Percentiles rank a stretch among this genome's conserved stretches.
These are phyloP conservation scores for Lachnellula hyalina DNA, from an alignment of 2,329 filamentous ascomycete species.

Conservation along the genomic window DNA sequence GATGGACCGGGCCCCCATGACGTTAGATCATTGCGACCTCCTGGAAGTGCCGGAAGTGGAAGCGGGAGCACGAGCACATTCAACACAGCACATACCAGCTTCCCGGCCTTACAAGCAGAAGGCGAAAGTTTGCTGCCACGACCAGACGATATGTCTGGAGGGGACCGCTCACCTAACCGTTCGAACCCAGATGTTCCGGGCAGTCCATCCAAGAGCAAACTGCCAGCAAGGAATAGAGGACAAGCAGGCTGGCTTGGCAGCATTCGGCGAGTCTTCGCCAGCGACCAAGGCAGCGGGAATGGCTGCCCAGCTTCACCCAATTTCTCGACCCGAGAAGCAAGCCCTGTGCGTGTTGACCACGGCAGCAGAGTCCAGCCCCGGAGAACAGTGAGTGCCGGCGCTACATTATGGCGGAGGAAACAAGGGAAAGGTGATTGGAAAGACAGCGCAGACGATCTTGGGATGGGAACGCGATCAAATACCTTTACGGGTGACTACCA, in stretches of 20 bases:
- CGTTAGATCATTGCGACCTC: conserved; percentile 5
- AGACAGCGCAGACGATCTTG: conserved; percentile 27
- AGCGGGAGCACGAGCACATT: conserved; percentile 17
- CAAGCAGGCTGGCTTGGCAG: conserved; percentile 57
- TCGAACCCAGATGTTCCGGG: conserved; percentile 33
- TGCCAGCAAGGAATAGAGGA: conserved; percentile 21
- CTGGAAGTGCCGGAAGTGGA: conserved; percentile 23
- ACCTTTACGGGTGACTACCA: conserved; percentile 17
- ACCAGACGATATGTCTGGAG: conserved; percentile 12
- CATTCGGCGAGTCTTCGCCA: conserved; percentile 39
- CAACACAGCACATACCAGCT: conserved; percentile 29
- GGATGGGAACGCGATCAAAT: conserved; percentile 11
- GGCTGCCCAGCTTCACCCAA: not conserved
- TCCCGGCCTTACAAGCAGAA: conserved; percentile 26
- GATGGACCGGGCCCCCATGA: conserved; percentile 12
- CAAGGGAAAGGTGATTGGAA: conserved; percentile 49
- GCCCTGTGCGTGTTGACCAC: conserved; percentile 23
- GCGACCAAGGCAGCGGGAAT: not conserved
- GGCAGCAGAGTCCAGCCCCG: conserved; percentile 29
- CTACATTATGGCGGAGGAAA: conserved; percentile 42
- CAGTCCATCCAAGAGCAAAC: conserved; percentile 53
- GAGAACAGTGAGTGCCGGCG: conserved; percentile 43
- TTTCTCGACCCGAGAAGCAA: conserved; percentile 10
- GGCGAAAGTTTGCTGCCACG: conserved; percentile 27
- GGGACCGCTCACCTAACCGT: conserved; percentile 19